phyloP scores from a whole-genome alignment of 2,329 filamentous ascomycete species.

The Colletotrichum sublineola region DNA sequence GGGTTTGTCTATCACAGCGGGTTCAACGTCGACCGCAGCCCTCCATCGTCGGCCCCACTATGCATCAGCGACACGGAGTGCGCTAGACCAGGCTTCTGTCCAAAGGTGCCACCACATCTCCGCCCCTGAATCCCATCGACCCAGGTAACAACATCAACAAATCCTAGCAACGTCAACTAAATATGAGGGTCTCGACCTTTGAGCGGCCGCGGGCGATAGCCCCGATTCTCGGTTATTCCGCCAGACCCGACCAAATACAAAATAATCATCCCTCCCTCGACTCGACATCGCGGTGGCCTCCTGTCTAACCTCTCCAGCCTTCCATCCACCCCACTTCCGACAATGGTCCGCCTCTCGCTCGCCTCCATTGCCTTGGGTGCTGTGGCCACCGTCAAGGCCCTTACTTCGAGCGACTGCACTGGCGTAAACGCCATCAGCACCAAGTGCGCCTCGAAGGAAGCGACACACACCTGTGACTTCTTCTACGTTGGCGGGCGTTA shows the following conservation, averaged over 20 bases:
- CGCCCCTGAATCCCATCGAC: conserved; percentile 14
- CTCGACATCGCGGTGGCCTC: not conserved
- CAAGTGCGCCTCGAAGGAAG: conserved; percentile 39
- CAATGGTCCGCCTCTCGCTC: conserved; percentile 28
- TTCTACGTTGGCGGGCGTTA: conserved; percentile 56
- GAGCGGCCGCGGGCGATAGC: not conserved
- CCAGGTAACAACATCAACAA: not conserved
- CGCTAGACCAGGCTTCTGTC: not conserved
- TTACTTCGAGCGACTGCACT: conserved; percentile 22
- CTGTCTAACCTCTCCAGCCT: not conserved
- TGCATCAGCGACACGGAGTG: not conserved
- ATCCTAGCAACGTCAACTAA: not conserved
- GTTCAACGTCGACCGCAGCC: too few relatives aligned
- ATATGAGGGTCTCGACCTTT: not conserved
- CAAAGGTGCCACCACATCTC: conserved; percentile 25
- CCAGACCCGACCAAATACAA: not conserved
- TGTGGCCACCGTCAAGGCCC: not conserved
- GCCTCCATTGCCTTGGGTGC: conserved; percentile 6
- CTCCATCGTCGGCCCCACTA: not conserved
- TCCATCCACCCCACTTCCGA: not conserved
- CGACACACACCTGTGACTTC: conserved; percentile 46
- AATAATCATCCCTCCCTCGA: not conserved
- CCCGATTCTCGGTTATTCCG: not conserved
- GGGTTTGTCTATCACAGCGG: too few relatives aligned
- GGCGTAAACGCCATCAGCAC: conserved; percentile 40